phyloP scores from a whole-genome alignment of 1,284 basidiomycete species.

The Pascua sp. region DNA sequence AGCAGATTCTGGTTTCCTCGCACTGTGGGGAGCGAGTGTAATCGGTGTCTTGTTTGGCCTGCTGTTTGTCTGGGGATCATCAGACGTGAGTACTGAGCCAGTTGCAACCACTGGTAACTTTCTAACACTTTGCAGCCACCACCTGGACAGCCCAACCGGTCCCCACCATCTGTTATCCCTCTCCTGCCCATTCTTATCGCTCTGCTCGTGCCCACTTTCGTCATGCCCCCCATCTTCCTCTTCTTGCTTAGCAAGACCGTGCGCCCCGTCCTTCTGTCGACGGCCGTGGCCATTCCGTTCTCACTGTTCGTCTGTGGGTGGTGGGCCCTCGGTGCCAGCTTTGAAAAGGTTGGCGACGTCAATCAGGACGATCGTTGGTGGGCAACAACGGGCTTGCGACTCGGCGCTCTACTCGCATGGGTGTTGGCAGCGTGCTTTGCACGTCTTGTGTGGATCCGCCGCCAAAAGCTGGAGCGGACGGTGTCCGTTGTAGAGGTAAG shows the following conservation, averaged over 20 bases:
- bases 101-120: not conserved
- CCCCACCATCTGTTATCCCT: constrained; percentile 58
- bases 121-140: not conserved
- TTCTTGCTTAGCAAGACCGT: constrained; percentile 72
- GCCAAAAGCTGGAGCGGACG: constrained; percentile 58
- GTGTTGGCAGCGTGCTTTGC: constrained; percentile 66
- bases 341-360: constrained; percentile 71
- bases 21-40: constrained; percentile 41
- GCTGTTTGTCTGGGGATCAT: constrained; percentile 48
- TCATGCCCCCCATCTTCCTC: constrained; percentile 71
- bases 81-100: constrained; percentile 31
- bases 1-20: constrained; percentile 45
- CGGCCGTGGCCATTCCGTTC: constrained; percentile 73
- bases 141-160: constrained; percentile 1
- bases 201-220: constrained; percentile 67
- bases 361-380: constrained; percentile 67
- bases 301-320: constrained; percentile 74
- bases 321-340: constrained; percentile 86
- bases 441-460: constrained; percentile 64
- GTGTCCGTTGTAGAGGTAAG: constrained; percentile 65
- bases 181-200: constrained; percentile 79
- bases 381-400: constrained; percentile 62
- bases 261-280: constrained; percentile 73
- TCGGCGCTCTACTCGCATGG: constrained; percentile 74
- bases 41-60: constrained; percentile 41